These are phyloP conservation scores for Holtermannia corniformis DNA, from an alignment of 768 basidiomycete species.

Conservation along the genomic window DNA sequence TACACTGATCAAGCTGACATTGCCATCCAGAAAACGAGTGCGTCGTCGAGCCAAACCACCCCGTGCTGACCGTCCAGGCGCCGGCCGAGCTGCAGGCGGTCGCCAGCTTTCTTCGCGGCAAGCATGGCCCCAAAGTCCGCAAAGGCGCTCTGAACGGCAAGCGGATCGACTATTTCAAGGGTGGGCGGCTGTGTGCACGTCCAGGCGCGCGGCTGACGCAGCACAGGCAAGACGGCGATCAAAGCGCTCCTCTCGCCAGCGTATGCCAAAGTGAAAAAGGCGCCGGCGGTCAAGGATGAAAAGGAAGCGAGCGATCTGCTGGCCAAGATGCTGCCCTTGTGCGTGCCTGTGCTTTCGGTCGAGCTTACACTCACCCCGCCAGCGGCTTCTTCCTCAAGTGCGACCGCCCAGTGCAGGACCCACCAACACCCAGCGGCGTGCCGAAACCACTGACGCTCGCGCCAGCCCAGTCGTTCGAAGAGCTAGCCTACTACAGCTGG, in stretches of 20 bases:
- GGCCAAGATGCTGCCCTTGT: slow-evolving; percentile 59
- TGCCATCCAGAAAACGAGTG: slow-evolving; percentile 24
- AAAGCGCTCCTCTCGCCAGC: slow-evolving; percentile 86
- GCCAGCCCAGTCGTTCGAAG: slow-evolving; percentile 59
- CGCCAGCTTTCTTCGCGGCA: slow-evolving; percentile 76
- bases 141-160: slow-evolving; percentile 89
- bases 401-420: slow-evolving; percentile 55
- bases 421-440: slow-evolving; percentile 31
- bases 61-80: slow-evolving; percentile 43
- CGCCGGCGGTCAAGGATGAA: slow-evolving; percentile 56
- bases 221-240: slow-evolving; percentile 76
- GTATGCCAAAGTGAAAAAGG: slow-evolving; percentile 75
- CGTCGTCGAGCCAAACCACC: slow-evolving; percentile 8
- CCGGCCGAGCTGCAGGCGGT: slow-evolving; percentile 70
- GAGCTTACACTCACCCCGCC: neutral
- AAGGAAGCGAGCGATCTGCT: slow-evolving; percentile 63
- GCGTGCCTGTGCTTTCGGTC: slow-evolving; percentile 7
- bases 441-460: slow-evolving; percentile 74
- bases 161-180: slow-evolving; percentile 96
- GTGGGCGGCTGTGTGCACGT: slow-evolving; percentile 45
- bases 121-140: slow-evolving; percentile 76
- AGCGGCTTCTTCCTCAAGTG: slow-evolving; percentile 86
- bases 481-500: slow-evolving; percentile 87
- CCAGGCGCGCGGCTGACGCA: neutral
- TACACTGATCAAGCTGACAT: neutral